Base-by-base conservation (phyloP, 805 yeast genomes). In the Wickerhamiella bombiphila region DNA sequence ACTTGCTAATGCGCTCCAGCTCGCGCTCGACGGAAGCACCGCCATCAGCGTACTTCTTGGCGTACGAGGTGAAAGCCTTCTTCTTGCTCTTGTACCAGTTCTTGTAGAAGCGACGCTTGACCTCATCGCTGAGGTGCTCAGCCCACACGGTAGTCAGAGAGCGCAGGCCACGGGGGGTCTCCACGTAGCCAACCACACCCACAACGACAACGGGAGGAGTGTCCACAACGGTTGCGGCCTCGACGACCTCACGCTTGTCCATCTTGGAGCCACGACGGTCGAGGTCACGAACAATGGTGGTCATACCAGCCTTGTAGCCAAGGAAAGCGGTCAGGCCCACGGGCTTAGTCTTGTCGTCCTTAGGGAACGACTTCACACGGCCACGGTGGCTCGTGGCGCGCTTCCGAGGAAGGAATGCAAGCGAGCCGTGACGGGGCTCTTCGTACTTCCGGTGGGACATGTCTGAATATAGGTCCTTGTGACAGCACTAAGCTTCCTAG, bases 371-470 rank as follows among this genome's bases (percentile, higher is more conserved):
- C 83, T 85, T 88, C 65, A 86, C 91, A 75, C 82, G 86, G 72
- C 95, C 98, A 76, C 94, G 82, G 74, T 83, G 91, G 65, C 80
- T 74, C 69, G 93, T 77, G 65, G 97, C 85, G 77, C 98, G 85
- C 95, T 91, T 91, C 78, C 95, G 85, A 80, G 99, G 98, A 38
- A 63, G 75, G 94, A 85, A 91, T 65, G 97, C 98, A 68, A 91
- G 75, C 69, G 94, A 88, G 71, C 99, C 99, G 86, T 91, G 97
- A 76, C 99, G 85, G 76, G 99, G 99, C 60, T 91, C 93, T 82
- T 91, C 97, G 91, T 65, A 91, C 80, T 91, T 91, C 80, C 99
- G 83, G 91, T 91, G 99, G 68, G 98, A 91, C 99, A 91, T 91
- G n/a, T n/a, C n/a, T n/a, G n/a, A n/a, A n/a, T n/a, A n/a, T n/a